A percentile compares a stretch with the other conserved stretches of the same genome.
Conservation (phyloP, 169 alveolate species). For the Plasmodium vivax region DNA sequence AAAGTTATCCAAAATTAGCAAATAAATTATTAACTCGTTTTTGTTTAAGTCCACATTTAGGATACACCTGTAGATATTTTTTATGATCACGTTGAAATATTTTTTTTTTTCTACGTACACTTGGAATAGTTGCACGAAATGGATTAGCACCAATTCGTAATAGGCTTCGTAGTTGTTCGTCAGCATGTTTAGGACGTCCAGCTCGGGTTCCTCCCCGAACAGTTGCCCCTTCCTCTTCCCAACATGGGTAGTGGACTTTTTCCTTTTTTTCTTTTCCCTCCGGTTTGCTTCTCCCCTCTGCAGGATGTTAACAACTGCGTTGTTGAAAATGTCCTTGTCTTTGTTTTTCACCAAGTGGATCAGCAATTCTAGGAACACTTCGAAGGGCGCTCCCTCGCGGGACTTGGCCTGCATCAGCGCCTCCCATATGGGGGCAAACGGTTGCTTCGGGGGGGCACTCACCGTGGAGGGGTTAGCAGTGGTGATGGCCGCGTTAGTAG, state of each 20-base stretch:
- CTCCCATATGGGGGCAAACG: constrained; percentile 2
- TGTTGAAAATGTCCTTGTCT: constrained; percentile 18
- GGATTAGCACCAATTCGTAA: constrained; percentile 23
- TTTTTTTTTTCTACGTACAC: constrained; percentile 36
- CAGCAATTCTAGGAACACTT: constrained; percentile 10
- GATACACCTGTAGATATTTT: constrained; percentile 41
- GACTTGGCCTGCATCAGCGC: constrained; percentile 13
- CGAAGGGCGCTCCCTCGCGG: constrained; percentile 13
- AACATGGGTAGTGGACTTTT: background rate
- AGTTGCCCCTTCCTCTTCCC: background rate
- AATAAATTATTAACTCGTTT: constrained; percentile 47
- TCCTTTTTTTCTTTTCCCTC: background rate
- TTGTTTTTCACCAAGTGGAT: constrained; percentile 53
- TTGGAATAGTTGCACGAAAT: constrained; percentile 11
- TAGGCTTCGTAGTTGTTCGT: constrained; percentile 49
- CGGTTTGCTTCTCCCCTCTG: background rate
- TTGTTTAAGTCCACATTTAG: constrained; percentile 26
- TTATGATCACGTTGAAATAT: constrained; percentile 18
- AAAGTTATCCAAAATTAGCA: constrained; percentile 22
- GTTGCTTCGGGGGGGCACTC: background rate
- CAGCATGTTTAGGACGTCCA: constrained; percentile 36
- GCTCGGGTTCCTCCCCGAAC: background rate
- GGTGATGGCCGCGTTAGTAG: too few species aligned
- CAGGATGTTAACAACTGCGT: constrained; percentile 24
- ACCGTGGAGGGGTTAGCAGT: background rate